Evolutionary conservation across 2,329 filamentous ascomycete species (phyloP).

Genomic region (Xylaria sp.): DNA sequence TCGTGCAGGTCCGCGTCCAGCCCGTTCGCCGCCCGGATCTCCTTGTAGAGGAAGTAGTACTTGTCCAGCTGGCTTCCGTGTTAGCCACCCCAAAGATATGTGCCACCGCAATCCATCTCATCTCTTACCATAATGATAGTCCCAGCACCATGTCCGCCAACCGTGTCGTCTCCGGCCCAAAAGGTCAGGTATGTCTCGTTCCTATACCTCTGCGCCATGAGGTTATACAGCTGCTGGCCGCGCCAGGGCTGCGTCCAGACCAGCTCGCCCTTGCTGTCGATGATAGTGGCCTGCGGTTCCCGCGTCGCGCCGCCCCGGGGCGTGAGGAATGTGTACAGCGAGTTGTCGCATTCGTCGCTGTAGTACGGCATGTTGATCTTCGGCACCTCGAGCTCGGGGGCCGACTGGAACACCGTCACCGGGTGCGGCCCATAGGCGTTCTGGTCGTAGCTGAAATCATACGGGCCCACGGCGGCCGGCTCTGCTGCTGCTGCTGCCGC

Average conservation of each 20-base stretch:
- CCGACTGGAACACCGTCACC: slow-evolving; percentile 38
- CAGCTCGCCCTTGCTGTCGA: slow-evolving; percentile 47
- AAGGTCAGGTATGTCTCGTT: slow-evolving; percentile 50
- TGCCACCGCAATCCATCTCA: slow-evolving; percentile 25
- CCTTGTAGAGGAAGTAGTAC: slow-evolving; percentile 39
- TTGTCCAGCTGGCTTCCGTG: slow-evolving; percentile 29
- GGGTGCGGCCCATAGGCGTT: slow-evolving; percentile 41
- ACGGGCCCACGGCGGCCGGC: slow-evolving; percentile 5
- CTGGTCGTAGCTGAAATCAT: slow-evolving; percentile 37
- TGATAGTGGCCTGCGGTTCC: slow-evolving; percentile 45
- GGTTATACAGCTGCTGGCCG: slow-evolving; percentile 45
- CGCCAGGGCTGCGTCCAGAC: slow-evolving; percentile 46
- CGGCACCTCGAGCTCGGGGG: slow-evolving; percentile 37
- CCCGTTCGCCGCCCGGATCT: slow-evolving; percentile 41
- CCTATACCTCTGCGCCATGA: slow-evolving; percentile 48
- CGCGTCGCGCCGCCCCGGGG: slow-evolving; percentile 41
- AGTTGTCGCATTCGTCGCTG: slow-evolving; percentile 42
- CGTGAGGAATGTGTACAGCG: slow-evolving; percentile 43
- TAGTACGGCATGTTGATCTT: slow-evolving; percentile 36
- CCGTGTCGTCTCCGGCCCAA: slow-evolving; percentile 50
- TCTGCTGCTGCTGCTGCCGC: too few species aligned
- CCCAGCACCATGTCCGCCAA: slow-evolving; percentile 50
- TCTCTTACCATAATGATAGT: slow-evolving; percentile 48
- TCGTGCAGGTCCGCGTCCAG: slow-evolving; percentile 45
- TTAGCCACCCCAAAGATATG: not conserved